A percentile compares a stretch with the other conserved stretches of the same genome.
These are phyloP conservation scores for Cercospora zeina DNA, from an alignment of 2,329 filamentous ascomycete genomes.

Conservation along the genomic window DNA sequence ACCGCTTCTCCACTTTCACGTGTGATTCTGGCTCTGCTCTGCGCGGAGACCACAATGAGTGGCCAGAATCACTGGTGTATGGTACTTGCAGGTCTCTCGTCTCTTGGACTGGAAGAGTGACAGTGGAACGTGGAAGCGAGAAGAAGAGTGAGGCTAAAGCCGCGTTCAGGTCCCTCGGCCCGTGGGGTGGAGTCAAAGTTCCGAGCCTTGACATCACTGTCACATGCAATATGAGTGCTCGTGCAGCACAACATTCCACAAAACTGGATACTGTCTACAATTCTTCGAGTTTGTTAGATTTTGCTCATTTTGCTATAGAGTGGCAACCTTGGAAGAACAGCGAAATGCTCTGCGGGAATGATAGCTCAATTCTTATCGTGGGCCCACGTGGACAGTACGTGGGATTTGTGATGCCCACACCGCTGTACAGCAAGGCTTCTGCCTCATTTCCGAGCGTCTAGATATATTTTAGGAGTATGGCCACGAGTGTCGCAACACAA, in stretches of 20 bases:
- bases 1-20: neutral
- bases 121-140: neutral
- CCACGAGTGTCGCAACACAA: neutral
- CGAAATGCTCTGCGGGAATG: neutral
- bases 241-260: neutral
- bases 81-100: neutral
- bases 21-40: neutral
- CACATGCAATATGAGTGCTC: conserved; percentile 6
- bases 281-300: too few relatives aligned
- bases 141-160: conserved; percentile 1
- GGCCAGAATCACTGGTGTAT: neutral
- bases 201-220: conserved; percentile 8
- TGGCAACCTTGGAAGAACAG: neutral
- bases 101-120: neutral
- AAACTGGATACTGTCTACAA: neutral
- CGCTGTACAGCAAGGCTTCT: neutral
- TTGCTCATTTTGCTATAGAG: neutral
- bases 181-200: neutral
- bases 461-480: neutral
- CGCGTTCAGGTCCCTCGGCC: conserved; percentile 10
- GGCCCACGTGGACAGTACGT: neutral
- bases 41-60: neutral
- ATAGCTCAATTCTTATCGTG: neutral
- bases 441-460: neutral
- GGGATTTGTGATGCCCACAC: neutral